A percentile compares a stretch with the other conserved stretches of the same genome.
phyloP scores from a whole-genome alignment of 2,329 filamentous ascomycete genomes.

The Botrytis aclada region DNA sequence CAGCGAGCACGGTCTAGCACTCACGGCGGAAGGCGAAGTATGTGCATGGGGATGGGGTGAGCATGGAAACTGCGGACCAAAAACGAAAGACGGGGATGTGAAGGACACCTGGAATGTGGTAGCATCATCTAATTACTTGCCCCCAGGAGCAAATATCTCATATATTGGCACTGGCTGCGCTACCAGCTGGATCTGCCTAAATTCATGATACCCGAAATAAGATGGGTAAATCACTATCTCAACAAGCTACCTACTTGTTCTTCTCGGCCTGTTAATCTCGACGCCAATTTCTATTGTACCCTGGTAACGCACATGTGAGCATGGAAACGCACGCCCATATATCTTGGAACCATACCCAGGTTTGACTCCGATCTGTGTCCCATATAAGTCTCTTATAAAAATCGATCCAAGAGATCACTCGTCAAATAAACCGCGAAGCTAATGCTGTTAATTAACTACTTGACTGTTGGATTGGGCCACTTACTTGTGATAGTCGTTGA shows the following conservation, averaged over 20 bases:
- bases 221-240: background rate
- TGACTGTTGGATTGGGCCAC: constrained; percentile 35
- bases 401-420: constrained; percentile 24
- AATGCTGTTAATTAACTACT: constrained; percentile 25
- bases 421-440: constrained; percentile 38
- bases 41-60: constrained; percentile 96
- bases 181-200: constrained; percentile 70
- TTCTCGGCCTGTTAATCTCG: background rate
- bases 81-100: constrained; percentile 61
- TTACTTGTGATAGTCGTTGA: constrained; percentile 68
- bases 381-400: background rate
- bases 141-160: constrained; percentile 50
- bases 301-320: too few species aligned
- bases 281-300: background rate
- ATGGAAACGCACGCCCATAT: background rate
- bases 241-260: background rate
- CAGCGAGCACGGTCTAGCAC: constrained; percentile 82
- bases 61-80: constrained; percentile 89
- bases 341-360: background rate
- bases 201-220: background rate
- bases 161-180: constrained; percentile 82
- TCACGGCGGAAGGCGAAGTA: constrained; percentile 63
- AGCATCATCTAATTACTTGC: constrained; percentile 54
- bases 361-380: background rate
- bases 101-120: constrained; percentile 68